These are phyloP conservation scores for Phytophthora lateralis DNA, from an alignment of 352 stramenopile genomes.

Conservation along the genomic window DNA sequence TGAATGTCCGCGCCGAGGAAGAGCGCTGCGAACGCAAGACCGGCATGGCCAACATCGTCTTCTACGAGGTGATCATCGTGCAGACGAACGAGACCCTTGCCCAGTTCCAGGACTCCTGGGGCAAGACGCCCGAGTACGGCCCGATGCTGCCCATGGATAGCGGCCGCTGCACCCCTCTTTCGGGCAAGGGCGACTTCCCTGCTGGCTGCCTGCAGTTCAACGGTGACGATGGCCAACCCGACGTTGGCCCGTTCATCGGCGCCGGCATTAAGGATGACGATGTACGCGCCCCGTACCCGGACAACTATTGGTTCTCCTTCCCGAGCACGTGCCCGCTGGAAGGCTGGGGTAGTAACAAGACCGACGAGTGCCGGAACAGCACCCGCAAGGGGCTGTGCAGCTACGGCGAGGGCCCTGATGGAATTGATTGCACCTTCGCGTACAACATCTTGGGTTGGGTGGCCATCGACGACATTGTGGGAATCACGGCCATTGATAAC, in stretches of 20 bases:
- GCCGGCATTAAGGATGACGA: constrained; percentile 55
- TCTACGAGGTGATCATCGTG: constrained; percentile 73
- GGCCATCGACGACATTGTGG: constrained; percentile 78
- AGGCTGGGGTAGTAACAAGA: constrained; percentile 67
- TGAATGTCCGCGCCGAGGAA: constrained; percentile 44
- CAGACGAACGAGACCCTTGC: constrained; percentile 69
- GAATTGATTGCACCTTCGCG: constrained; percentile 74
- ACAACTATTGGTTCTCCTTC: constrained; percentile 78
- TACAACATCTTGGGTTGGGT: constrained; percentile 85
- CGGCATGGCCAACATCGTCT: constrained; percentile 68
- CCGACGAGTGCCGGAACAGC: constrained; percentile 48
- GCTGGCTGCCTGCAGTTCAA: constrained; percentile 70
- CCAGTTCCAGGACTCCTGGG: constrained; percentile 58
- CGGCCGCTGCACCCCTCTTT: constrained; percentile 61
- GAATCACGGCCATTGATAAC: constrained; percentile 71
- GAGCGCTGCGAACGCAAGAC: constrained; percentile 70
- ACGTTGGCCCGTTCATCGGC: constrained; percentile 76
- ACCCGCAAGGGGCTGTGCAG: constrained; percentile 68
- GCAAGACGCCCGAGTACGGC: constrained; percentile 69
- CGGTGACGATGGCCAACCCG: constrained; percentile 58
- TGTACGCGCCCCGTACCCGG: constrained; percentile 52
- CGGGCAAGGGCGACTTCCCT: constrained; percentile 44
- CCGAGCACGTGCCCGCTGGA: constrained; percentile 59
- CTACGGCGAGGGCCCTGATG: constrained; percentile 60
- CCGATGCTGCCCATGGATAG: constrained; percentile 72